phyloP scores from a whole-genome alignment of 2,329 filamentous ascomycete species.

The Pseudogymnoascus verrucosus region DNA sequence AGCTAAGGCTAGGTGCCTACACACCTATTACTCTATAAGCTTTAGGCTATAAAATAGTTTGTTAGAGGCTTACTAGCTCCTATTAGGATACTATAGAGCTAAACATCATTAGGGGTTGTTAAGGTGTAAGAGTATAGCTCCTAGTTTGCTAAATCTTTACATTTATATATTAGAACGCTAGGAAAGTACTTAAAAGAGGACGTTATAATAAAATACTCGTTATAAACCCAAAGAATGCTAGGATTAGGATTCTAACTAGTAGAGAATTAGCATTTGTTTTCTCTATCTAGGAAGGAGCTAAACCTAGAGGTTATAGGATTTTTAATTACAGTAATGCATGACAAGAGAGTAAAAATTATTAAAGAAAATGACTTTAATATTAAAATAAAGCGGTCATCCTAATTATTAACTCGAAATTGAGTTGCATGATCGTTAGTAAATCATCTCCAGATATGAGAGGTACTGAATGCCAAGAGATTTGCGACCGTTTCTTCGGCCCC shows the following conservation, averaged over 20 bases:
- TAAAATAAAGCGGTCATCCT: background rate
- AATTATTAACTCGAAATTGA: background rate
- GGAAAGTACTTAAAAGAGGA: constrained; percentile 49
- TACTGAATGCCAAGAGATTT: background rate
- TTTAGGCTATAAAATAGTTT: background rate
- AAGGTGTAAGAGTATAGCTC: constrained; percentile 25
- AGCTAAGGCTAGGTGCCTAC: constrained; percentile 13
- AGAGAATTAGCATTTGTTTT: background rate
- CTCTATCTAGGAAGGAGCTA: background rate
- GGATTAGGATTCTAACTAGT: constrained; percentile 47
- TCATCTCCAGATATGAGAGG: background rate
- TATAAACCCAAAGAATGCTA: constrained; percentile 39
- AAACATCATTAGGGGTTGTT: constrained; percentile 11
- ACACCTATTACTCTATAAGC: constrained; percentile 1
- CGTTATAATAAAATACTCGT: constrained; percentile 45
- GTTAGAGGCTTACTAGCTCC: constrained; percentile 8
- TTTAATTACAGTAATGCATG: background rate
- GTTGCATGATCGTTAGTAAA: background rate
- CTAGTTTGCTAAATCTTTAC: constrained; percentile 36
- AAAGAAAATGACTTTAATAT: background rate
- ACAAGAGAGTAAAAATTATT: background rate
- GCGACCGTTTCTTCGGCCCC: background rate
- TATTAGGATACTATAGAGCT: constrained; percentile 13
- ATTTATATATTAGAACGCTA: constrained; percentile 45
- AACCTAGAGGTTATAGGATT: background rate